Conservation (phyloP, 2,329 filamentous ascomycete species). For the Dactylellina leptospora region DNA sequence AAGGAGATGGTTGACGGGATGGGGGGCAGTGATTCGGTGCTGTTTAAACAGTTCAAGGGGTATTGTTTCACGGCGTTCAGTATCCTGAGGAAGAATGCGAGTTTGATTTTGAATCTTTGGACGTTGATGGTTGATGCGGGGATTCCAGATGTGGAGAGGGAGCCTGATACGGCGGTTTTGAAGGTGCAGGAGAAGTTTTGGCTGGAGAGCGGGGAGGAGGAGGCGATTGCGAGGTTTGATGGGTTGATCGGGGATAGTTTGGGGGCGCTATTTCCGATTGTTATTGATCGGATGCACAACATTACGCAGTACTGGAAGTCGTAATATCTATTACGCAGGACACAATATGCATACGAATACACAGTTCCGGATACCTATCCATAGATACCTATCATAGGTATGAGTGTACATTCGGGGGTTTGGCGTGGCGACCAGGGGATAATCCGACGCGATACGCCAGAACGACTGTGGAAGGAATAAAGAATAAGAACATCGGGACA, state of each 20-base stretch:
- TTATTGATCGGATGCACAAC: conserved; percentile 94
- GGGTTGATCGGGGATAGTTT: conserved; percentile 89
- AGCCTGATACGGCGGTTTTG: conserved; percentile 90
- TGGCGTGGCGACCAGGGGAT: no score
- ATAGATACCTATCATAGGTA: no score
- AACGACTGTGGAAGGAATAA: no score
- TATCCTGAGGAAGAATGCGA: conserved; percentile 85
- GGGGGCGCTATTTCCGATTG: conserved; percentile 86
- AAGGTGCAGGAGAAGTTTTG: conserved; percentile 97
- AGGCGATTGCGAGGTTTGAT: conserved; percentile 87
- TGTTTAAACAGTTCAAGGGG: conserved; percentile 89
- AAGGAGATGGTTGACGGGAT: conserved; percentile 99
- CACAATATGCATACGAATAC: no score
- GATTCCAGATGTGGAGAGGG: conserved; percentile 91
- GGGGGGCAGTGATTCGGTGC: conserved; percentile 81
- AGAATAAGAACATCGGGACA: no score
- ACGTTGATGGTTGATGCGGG: conserved; percentile 97
- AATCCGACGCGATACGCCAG: no score
- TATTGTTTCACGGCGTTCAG: conserved; percentile 96
- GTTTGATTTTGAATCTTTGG: conserved; percentile 92
- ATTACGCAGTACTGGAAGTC: conserved; percentile 89
- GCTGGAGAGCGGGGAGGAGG: conserved; percentile 88
- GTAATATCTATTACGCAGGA: conserved; percentile 60
- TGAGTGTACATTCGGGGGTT: no score
- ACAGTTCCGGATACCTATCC: no score